Evolutionary conservation across 2,329 filamentous ascomycete species (phyloP).

Genomic region (Trichophyton equinum): DNA sequence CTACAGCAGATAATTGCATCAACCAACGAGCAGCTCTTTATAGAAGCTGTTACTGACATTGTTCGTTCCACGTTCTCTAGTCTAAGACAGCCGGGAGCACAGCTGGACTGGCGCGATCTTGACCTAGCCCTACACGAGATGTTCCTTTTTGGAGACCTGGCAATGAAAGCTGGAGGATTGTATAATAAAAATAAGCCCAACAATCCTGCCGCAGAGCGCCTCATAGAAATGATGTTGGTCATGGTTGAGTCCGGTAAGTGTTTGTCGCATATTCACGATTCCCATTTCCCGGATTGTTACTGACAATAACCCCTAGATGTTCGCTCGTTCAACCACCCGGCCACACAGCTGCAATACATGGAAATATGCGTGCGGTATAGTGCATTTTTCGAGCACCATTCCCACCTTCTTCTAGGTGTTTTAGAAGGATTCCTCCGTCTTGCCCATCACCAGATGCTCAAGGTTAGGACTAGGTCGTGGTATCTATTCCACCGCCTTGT

Average conservation of each 20-base stretch:
- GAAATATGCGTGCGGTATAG: constrained; percentile 94
- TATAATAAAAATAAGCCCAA: constrained; percentile 74
- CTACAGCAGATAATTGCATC: constrained; percentile 86
- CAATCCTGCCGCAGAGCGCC: constrained; percentile 62
- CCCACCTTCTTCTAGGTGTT: constrained; percentile 68
- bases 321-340: constrained; percentile 73
- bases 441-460: constrained; percentile 75
- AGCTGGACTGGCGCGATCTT: constrained; percentile 86
- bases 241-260: constrained; percentile 80
- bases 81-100: constrained; percentile 59
- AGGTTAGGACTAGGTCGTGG: constrained; percentile 85
- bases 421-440: constrained; percentile 84
- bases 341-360: constrained; percentile 93
- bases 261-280: neutral
- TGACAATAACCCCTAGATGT: constrained; percentile 46
- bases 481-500: constrained; percentile 91
- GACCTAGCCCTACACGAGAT: constrained; percentile 92
- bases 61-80: constrained; percentile 78
- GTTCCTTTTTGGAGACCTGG: constrained; percentile 87
- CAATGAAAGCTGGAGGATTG: constrained; percentile 76
- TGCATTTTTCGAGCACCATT: constrained; percentile 78
- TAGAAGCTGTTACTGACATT: constrained; percentile 74
- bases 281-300: neutral
- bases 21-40: constrained; percentile 77
- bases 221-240: constrained; percentile 85